Base-by-base conservation (phyloP, 805 yeast genomes). In the Phaffomyces antillensis region DNA sequence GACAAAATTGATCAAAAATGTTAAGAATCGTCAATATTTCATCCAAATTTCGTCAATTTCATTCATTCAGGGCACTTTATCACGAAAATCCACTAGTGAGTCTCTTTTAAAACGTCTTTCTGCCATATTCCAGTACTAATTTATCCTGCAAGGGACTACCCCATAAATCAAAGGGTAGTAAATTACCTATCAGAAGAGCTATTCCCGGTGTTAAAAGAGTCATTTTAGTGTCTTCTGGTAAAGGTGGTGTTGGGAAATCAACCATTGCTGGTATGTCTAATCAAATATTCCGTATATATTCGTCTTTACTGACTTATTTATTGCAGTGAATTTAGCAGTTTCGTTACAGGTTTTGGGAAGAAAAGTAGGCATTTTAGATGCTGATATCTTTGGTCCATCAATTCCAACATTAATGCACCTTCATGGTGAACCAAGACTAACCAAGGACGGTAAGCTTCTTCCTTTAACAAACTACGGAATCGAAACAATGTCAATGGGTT, bases 401-500 rank as follows among this genome's bases (percentile, higher is more conserved):
- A 63, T 87, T 7, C 96, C 96, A 0, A 79, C 77, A 48, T 66
- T 87, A 50, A 68, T 87, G 66, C 75, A 75, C n/a, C 66, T 87
- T 8, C 52, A 66, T 2, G 89, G 90, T 0, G 91, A 83, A 53
- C 93, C 95, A 1, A 57, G 83, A 25, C 56, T 83, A 12, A 63
- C 77, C 0, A 47, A 53, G 0, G 58, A 58, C 2, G 86, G 88
- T 0, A 73, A 74, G 52, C 65, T 86, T 3, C 57, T 81, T 0
- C 96, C 96, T 0, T 61, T 86, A 52, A 60, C 70, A 11, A 86
- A 85, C 58, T 85, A 81, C 51, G 96, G 96, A 0, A 59, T 87
- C 3, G 81, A 83, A 52, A 76, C 89, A 7, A 87, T 87, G 96
- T 86, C 95, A 0, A 87, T 87, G 95, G 96, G 96, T 0, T 86